phyloP scores from a whole-genome alignment of 1,139 yeast genomes.

The Diutina ranongensis region DNA sequence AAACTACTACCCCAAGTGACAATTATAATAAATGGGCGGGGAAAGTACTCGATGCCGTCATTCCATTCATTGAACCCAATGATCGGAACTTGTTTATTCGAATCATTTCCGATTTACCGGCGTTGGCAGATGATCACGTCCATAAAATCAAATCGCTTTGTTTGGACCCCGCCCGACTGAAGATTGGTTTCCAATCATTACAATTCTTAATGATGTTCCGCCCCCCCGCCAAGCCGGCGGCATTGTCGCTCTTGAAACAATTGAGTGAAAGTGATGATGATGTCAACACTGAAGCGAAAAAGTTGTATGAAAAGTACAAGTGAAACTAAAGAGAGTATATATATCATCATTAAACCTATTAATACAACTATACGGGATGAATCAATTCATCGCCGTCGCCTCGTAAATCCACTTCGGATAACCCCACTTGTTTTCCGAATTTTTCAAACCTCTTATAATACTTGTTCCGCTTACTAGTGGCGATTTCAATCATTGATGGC shows the following conservation, averaged over 20 bases:
- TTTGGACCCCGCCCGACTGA: constrained; percentile 72
- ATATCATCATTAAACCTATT: no score
- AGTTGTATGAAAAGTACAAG: constrained; percentile 16
- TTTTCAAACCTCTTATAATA: constrained; percentile 53
- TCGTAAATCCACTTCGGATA: constrained; percentile 74
- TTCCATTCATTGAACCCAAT: constrained; percentile 71
- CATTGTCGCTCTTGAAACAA: constrained; percentile 54
- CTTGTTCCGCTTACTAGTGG: constrained; percentile 39
- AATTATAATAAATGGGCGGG: constrained; percentile 59
- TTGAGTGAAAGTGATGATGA: constrained; percentile 42
- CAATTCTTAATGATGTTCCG: constrained; percentile 80
- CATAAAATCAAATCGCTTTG: constrained; percentile 62
- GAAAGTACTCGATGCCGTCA: constrained; percentile 62
- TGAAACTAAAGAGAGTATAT: no score
- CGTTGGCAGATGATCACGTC: constrained; percentile 49
- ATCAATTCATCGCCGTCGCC: constrained; percentile 35
- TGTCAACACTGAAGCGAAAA: constrained; percentile 41
- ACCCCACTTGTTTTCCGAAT: constrained; percentile 64
- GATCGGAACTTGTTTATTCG: constrained; percentile 78
- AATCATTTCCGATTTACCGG: constrained; percentile 78
- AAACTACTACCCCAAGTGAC: constrained; percentile 23
- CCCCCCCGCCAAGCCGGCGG: constrained; percentile 65
- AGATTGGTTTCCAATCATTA: constrained; percentile 70
- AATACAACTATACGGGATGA: no score
- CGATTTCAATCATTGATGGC: constrained; percentile 54